Base-by-base conservation (phyloP, 768 basidiomycete species). In the Fomitopsis pulvina region DNA sequence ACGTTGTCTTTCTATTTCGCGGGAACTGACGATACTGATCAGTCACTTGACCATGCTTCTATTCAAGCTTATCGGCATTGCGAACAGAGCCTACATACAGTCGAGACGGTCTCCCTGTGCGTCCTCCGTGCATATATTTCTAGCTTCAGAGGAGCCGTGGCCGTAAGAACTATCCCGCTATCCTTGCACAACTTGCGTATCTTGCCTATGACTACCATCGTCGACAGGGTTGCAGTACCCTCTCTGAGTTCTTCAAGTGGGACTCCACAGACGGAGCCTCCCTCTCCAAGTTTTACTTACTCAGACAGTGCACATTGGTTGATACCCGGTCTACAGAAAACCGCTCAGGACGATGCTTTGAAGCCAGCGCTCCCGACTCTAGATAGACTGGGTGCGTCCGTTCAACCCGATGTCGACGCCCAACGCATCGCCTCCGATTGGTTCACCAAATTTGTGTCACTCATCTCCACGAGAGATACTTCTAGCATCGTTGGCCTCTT, bases 391-490 rank as follows among this genome's bases (percentile, higher is more conserved):
- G 59, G 60, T n/a, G 56, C 57, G 28, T 32, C 49, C 4, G 16
- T 54, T 20, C 54, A 49, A 14, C 52, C 58, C 7, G 61, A 68
- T 28, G 52, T 75, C 41, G 68, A 77, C 40, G 68, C 66, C 1
- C 54, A 53, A 10, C 54, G 59, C 1, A 54, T 77, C 29, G 74
- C 66, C 4, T 45, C 59, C 11, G 60, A 55, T 37, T 80, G 78
- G 78, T 66, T 77, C 47, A 32, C 55, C n/a, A 57, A 63, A 5
- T 75, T 79, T 56, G 27, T 57, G 9, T 55, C 62, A 45, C 63
- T 61, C 28, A 58, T 71, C 16, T 58, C 64, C 45, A 54, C 63
- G 18, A 64, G 64, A 48, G 62, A 73, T 37, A 64, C 68, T 16
- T 59, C 66, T 21, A 63, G 63, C 12, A 59, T 78, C 30, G 50